Conservation (phyloP, 208 protist genomes). For the Leishmania amazonensis region DNA sequence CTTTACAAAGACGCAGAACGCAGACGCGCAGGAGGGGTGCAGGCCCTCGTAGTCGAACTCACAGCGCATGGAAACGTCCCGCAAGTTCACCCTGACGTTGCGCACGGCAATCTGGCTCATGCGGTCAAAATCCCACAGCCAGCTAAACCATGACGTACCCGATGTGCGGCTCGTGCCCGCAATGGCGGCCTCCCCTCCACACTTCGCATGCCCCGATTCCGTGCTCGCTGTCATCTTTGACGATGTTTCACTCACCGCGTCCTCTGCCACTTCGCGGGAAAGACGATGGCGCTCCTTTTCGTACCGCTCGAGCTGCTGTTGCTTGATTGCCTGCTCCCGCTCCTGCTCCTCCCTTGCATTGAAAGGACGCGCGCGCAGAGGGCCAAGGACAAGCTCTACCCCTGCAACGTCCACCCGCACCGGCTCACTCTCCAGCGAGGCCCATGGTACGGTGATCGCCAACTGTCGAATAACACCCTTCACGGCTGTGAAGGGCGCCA, state of each 20-base stretch:
- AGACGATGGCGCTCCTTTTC: conserved; percentile 41
- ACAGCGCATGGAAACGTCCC: conserved; percentile 58
- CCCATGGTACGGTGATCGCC: conserved; percentile 75
- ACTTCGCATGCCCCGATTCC: too few species aligned
- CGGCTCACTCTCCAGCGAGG: conserved; percentile 63
- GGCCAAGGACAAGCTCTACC: conserved; percentile 74
- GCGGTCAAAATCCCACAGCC: conserved; percentile 45
- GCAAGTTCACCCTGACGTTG: conserved; percentile 53
- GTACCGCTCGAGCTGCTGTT: conserved; percentile 58
- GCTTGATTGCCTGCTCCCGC: conserved; percentile 55
- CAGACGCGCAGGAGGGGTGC: conserved; percentile 45
- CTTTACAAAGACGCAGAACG: conserved; percentile 43
- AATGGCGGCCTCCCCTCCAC: neutral
- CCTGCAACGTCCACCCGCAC: conserved; percentile 65
- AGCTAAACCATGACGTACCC: conserved; percentile 25
- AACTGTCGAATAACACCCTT: conserved; percentile 69
- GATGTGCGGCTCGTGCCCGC: neutral
- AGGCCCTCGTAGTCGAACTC: conserved; percentile 76
- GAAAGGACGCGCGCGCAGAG: conserved; percentile 56
- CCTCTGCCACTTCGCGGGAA: conserved; percentile 2
- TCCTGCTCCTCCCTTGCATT: conserved; percentile 57
- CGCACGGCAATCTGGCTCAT: conserved; percentile 51
- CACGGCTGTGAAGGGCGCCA: conserved; percentile 77
- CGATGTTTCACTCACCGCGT: neutral
- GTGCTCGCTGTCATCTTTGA: neutral